These are phyloP conservation scores for Mortierella sp. DNA, from an alignment of 371 early-diverging fungal species.

Conservation along the genomic window DNA sequence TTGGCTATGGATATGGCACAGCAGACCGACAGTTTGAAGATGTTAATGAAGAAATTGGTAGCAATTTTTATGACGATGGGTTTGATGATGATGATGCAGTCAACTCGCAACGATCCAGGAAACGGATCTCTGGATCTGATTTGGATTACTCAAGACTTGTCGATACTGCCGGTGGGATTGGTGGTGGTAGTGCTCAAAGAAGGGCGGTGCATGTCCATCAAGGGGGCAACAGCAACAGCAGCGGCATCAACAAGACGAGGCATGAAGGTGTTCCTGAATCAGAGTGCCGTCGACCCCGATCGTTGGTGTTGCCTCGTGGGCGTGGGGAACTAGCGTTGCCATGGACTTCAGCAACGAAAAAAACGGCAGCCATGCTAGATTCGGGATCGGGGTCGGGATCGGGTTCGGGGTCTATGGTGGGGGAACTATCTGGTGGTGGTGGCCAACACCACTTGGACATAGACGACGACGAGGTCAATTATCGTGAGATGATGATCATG, in stretches of 20 bases:
- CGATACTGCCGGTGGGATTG: background rate
- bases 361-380: background rate
- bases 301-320: constrained; percentile 13
- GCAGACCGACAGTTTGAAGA: constrained; percentile 3
- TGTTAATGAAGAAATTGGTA: background rate
- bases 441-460: background rate
- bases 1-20: background rate
- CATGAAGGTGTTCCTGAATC: background rate
- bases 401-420: background rate
- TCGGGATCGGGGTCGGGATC: background rate
- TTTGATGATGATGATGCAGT: background rate
- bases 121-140: constrained; percentile 24
- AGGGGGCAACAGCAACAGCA: too few relatives aligned
- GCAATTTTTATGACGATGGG: constrained; percentile 8
- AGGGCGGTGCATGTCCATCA: background rate
- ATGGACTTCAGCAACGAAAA: background rate
- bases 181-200: background rate
- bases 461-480: background rate
- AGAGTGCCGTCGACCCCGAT: constrained; percentile 19
- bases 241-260: constrained; percentile 2
- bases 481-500: constrained; percentile 1
- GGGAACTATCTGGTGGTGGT: background rate
- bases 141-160: background rate
- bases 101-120: constrained; percentile 22
- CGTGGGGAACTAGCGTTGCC: constrained; percentile 4